These are phyloP conservation scores for Zea luxurians DNA, from an alignment of 176 grass and related monocot genomes.

Conservation along the genomic window DNA sequence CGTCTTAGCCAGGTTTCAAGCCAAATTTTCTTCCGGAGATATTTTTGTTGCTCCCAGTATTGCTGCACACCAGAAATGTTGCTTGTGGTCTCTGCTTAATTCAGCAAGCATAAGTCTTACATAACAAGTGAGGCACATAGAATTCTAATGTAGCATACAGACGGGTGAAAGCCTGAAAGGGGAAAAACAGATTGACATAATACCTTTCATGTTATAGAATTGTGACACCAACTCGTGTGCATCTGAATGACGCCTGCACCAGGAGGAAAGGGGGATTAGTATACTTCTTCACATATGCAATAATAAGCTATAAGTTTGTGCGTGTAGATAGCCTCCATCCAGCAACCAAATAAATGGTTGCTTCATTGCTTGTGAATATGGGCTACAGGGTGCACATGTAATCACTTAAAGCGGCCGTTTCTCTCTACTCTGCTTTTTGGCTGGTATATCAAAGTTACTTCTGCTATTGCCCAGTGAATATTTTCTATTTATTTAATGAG, in stretches of 20 bases:
- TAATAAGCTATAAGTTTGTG: not conserved
- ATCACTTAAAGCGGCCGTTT: not conserved
- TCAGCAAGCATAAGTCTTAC: not conserved
- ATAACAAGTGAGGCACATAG: not conserved
- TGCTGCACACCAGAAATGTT: slow-evolving; percentile 28
- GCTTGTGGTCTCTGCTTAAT: slow-evolving; percentile 35
- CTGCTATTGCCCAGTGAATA: not conserved
- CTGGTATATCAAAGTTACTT: not conserved
- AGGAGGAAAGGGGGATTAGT: not conserved
- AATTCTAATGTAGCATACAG: not conserved
- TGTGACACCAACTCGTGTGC: slow-evolving; percentile 38
- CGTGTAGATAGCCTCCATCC: not conserved
- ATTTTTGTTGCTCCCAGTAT: slow-evolving; percentile 50
- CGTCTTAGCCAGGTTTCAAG: slow-evolving; percentile 54
- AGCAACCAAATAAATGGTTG: not conserved
- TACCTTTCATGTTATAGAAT: slow-evolving; percentile 47
- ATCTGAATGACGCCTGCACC: slow-evolving; percentile 40
- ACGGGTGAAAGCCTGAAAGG: not conserved
- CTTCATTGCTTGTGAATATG: not conserved
- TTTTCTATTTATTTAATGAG: not conserved
- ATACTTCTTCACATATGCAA: not conserved
- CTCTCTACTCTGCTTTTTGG: not conserved
- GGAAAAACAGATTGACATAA: not conserved
- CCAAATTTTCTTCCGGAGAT: slow-evolving; percentile 47
- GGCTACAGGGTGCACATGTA: not conserved